A percentile compares a stretch with the other conserved stretches of the same genome.
Conservation (phyloP, 2,329 filamentous ascomycete genomes). For the Calonectria montana region DNA sequence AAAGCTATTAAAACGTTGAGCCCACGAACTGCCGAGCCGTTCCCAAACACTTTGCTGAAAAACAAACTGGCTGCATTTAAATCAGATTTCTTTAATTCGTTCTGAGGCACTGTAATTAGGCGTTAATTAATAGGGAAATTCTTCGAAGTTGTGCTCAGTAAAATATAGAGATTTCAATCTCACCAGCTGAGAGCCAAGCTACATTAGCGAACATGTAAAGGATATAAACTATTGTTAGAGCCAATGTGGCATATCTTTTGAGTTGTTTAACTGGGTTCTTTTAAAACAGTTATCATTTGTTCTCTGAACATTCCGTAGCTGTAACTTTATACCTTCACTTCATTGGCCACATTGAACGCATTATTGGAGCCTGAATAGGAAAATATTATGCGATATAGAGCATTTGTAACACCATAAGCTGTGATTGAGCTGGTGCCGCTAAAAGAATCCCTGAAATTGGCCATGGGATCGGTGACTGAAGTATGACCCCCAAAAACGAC, state of each 20-base stretch:
- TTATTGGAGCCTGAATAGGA: slow-evolving; percentile 8
- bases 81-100: not conserved
- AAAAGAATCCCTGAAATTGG: slow-evolving; percentile 8
- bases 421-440: not conserved
- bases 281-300: not conserved
- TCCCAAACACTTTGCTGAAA: slow-evolving; percentile 9
- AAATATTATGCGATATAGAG: slow-evolving; percentile 14
- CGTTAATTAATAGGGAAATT: not conserved
- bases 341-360: slow-evolving; percentile 10
- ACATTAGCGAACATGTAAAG: slow-evolving; percentile 21
- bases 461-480: not conserved
- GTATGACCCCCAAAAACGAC: not conserved
- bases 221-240: slow-evolving; percentile 10
- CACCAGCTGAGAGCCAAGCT: slow-evolving; percentile 12
- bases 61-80: slow-evolving; percentile 1
- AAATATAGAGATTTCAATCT: not conserved
- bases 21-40: not conserved
- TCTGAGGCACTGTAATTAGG: not conserved
- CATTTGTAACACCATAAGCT: slow-evolving; percentile 15
- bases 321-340: not conserved
- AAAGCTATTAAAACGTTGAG: slow-evolving; percentile 13
- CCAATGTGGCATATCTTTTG: slow-evolving; percentile 14
- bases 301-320: too few relatives aligned
- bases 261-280: slow-evolving; percentile 15
- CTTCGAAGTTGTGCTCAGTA: not conserved